These are phyloP conservation scores for Trametes sanguinea DNA, from an alignment of 768 basidiomycete species.

Conservation along the genomic window DNA sequence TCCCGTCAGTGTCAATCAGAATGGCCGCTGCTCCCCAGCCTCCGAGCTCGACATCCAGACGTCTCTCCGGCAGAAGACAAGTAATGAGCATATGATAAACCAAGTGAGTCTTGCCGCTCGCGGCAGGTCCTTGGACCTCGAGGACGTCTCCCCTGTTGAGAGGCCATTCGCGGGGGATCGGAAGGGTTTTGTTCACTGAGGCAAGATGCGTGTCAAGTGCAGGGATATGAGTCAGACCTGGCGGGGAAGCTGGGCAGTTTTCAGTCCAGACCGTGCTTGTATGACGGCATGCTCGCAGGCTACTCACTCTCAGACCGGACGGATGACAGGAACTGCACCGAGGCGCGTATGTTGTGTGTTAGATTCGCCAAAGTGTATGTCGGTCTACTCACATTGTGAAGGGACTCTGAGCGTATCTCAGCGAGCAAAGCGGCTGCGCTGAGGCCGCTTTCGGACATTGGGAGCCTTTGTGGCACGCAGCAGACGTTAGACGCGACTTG, in stretches of 20 bases:
- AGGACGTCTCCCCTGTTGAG: conserved; percentile 62
- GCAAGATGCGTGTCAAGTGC: conserved; percentile 37
- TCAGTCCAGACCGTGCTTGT: conserved; percentile 1
- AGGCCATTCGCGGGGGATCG: conserved; percentile 30
- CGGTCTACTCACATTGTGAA: conserved; percentile 18
- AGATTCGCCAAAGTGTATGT: neutral
- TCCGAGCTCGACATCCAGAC: conserved; percentile 39
- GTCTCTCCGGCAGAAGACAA: conserved; percentile 53
- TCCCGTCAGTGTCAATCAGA: conserved; percentile 69
- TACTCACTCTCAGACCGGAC: conserved; percentile 42
- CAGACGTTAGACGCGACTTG: neutral
- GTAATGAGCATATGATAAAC: conserved; percentile 62
- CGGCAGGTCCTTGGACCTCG: conserved; percentile 75
- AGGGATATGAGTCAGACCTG: conserved; percentile 35
- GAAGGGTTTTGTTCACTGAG: conserved; percentile 13
- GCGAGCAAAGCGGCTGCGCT: conserved; percentile 19
- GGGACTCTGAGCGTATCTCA: conserved; percentile 19
- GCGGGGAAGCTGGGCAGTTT: conserved; percentile 31
- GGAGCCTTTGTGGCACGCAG: neutral
- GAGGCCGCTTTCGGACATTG: conserved; percentile 10
- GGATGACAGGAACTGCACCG: conserved; percentile 43
- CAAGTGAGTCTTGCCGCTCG: conserved; percentile 79
- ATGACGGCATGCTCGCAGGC: conserved; percentile 1
- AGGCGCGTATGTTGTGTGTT: neutral
- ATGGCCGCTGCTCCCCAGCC: conserved; percentile 69